Evolutionary conservation across 805 yeast genomes (phyloP).

Genomic region (Wickerhamiella sorbophila): DNA sequence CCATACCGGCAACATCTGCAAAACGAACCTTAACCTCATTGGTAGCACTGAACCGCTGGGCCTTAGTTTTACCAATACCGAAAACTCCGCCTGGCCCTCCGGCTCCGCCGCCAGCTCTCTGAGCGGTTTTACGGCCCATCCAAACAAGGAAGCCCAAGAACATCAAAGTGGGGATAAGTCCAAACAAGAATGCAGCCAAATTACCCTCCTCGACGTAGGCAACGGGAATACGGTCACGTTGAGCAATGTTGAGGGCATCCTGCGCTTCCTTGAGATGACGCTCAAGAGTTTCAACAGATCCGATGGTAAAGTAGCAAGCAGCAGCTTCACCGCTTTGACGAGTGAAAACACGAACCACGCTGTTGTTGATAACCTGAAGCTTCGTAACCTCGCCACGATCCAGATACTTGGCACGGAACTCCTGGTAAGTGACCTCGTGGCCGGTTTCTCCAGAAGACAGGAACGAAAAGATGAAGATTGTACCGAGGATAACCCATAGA

Average conservation of each 20-base stretch:
- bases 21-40: constrained; percentile 70
- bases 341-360: constrained; percentile 33
- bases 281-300: constrained; percentile 75
- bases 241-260: constrained; percentile 50
- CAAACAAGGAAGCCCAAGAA: constrained; percentile 68
- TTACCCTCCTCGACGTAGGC: constrained; percentile 57
- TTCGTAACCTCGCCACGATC: constrained; percentile 66
- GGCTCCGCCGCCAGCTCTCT: constrained; percentile 30
- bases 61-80: constrained; percentile 64
- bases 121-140: constrained; percentile 37
- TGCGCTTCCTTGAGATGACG: constrained; percentile 65
- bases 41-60: constrained; percentile 70
- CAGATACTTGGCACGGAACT: constrained; percentile 64
- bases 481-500: constrained; percentile 15
- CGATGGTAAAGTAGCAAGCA: constrained; percentile 64
- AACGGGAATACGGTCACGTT: constrained; percentile 63
- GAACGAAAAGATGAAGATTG: constrained; percentile 15
- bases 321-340: constrained; percentile 22
- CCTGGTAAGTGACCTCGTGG: constrained; percentile 51
- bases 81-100: constrained; percentile 56
- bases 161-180: constrained; percentile 67
- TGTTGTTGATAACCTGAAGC: constrained; percentile 58
- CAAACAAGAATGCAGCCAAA: constrained; percentile 45
- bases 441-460: constrained; percentile 11
- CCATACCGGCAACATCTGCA: constrained; percentile 88